Base-by-base conservation (phyloP, 2,329 filamentous ascomycete species). In the Thelonectria blattea region DNA sequence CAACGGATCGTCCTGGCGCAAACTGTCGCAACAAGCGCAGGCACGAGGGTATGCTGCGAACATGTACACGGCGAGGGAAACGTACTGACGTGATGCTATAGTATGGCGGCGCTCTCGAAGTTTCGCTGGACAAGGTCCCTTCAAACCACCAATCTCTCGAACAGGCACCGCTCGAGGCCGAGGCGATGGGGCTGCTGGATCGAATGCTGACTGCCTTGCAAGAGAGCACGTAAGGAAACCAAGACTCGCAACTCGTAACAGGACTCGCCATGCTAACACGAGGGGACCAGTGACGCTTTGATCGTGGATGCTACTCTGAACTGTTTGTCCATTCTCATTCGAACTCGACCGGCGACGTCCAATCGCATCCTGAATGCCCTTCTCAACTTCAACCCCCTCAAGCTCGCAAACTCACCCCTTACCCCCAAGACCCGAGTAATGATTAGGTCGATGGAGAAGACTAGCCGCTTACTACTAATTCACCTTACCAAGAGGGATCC, bases 401-500 rank as follows among this genome's bases (percentile, higher is more conserved):
- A 91, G 75, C 85, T 92, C 65, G 91, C 91, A 58, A 90, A 87
- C 69, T 86, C 87, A 2, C 88, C 90, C 3, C 85, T 96, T 80
- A 94, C 91, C 1, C 85, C 92, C 3, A 92, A 88, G 72, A 85
- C 86, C 51, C 92, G 90, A 68, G 90, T 99, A 61, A 87, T 94
- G 69, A 85, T 96, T 62, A 92, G 89, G 76, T 98, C 94, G 5
- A 95, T 99, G 88, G 94, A 97, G 75, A 92, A 96, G 73, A 99
- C 95, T 22, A 91, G 91, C 3, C 87, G 93, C 69, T 88, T 93
- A 67, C 80, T 99, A 48, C 82, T 98, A 41, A 85, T 93, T 54
- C 93, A 97, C 76, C 81, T 97, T 54, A 82, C 90, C 67, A 94
- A 94, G 79, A 93, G 93, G 71, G 93, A 95, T 68, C 91, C 91